Base-by-base conservation (phyloP, 2,329 filamentous ascomycete species). In the Botryotinia calthae region DNA sequence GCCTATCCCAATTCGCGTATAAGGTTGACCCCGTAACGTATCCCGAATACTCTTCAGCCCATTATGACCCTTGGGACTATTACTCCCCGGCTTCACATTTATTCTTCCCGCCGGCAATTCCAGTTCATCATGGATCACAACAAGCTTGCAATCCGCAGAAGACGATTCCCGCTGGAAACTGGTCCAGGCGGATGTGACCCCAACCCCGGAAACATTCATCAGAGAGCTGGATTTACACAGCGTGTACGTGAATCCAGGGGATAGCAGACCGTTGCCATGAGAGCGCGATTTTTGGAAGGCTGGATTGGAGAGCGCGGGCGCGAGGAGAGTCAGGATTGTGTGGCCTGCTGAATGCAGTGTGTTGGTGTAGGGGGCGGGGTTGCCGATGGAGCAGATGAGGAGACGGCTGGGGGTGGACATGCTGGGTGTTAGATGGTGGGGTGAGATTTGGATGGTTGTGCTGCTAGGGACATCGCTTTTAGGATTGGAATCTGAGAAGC, bases 261-360 rank as follows among this genome's bases (percentile, higher is more conserved):
- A 66, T 42, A 85, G 76, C 70, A 87, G 87, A 5, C 86, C 80
- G 67, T 89, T 85, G 48, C 87, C 85, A 79, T 84, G 80, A 70
- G 78, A 81, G 76, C 81, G 84, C 34, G 79, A 83, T 79, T 83
- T 84, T 22, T 75, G 77, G 78, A 91, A 90, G 0, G 82, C 72
- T 0, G 89, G 84, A 75, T 81, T 70, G 72, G 76, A 76, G 77
- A 84, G 73, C 48, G 73, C 61, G 14, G 63, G 16, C 9, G 75
- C 71, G 14, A 95, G 83, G 3, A 87, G 84, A 71, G 87, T 84
- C 76, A 97, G 88, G 63, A 94, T 88, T 72, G 90, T 88, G 84
- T 98, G 95, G 18, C 95, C 96, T 22, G 94, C 94, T 37, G 91
- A 95, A 83, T 98, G 96, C 12, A 95, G 89, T 31, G 93, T 97